phyloP scores from a whole-genome alignment of 2,329 filamentous ascomycete genomes.

The Talaromyces verruculosus region DNA sequence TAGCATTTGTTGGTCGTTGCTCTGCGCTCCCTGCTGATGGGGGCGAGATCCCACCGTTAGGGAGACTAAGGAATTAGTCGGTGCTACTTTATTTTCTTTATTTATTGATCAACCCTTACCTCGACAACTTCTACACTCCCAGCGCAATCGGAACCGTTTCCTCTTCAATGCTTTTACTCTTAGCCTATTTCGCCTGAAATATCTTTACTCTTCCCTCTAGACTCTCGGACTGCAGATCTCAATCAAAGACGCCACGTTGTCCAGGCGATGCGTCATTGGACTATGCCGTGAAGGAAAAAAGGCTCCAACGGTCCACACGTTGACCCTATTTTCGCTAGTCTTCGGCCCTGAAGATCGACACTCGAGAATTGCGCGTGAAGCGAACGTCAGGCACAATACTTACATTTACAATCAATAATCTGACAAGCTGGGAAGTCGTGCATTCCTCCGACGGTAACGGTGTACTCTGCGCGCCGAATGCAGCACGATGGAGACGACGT shows the following conservation, averaged over 20 bases:
- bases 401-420: not conserved
- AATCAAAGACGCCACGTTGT: constrained; percentile 9
- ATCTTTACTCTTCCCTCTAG: not conserved
- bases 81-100: not conserved
- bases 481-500: constrained; percentile 18
- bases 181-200: not conserved
- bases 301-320: constrained; percentile 10
- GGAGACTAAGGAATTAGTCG: not conserved
- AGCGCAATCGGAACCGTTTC: not conserved
- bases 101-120: constrained; percentile 2
- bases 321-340: constrained; percentile 4
- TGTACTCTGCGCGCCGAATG: constrained; percentile 7
- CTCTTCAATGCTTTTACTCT: not conserved
- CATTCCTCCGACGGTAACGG: constrained; percentile 8
- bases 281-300: constrained; percentile 12
- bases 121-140: not conserved
- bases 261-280: constrained; percentile 8
- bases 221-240: constrained; percentile 8
- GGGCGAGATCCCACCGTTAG: constrained; percentile 1
- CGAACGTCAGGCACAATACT: not conserved
- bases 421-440: not conserved
- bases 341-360: not conserved
- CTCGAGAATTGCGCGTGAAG: constrained; percentile 6
- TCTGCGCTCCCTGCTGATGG: not conserved
- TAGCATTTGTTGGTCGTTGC: not conserved